Evolutionary conservation across 768 basidiomycete genomes (phyloP).

Genomic region (Lyophyllum atratum): DNA sequence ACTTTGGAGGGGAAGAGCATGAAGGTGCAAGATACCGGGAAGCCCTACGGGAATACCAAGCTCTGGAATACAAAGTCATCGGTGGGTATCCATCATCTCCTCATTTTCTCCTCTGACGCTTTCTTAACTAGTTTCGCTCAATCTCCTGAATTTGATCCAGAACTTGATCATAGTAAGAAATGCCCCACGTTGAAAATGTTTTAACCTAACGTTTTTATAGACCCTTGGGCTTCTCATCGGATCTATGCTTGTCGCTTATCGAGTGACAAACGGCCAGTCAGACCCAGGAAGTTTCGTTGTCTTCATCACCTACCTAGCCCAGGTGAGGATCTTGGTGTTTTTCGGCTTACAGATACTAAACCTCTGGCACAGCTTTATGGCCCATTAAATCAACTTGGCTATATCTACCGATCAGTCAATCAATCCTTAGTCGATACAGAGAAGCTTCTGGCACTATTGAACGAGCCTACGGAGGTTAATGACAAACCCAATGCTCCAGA

Average conservation of each 20-base stretch:
- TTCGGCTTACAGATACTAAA: background rate
- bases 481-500: constrained; percentile 78
- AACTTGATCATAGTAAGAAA: constrained; percentile 74
- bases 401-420: constrained; percentile 76
- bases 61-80: constrained; percentile 72
- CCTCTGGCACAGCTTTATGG: constrained; percentile 53
- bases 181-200: background rate
- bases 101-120: constrained; percentile 1
- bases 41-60: constrained; percentile 75
- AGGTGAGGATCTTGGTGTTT: constrained; percentile 43
- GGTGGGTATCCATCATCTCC: constrained; percentile 40
- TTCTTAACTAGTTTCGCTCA: constrained; percentile 55
- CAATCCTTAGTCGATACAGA: constrained; percentile 83
- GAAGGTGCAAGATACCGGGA: constrained; percentile 72
- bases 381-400: constrained; percentile 77
- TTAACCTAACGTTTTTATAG: constrained; percentile 32
- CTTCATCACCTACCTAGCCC: constrained; percentile 81
- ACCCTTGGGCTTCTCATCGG: constrained; percentile 82
- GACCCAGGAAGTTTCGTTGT: constrained; percentile 68
- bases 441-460: constrained; percentile 76
- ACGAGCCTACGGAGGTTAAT: constrained; percentile 81
- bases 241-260: constrained; percentile 72
- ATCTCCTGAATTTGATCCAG: constrained; percentile 76
- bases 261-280: constrained; percentile 57
- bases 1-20: constrained; percentile 84